Percentiles rank a stretch among this genome's conserved stretches.
These are phyloP conservation scores for Salvia splendens DNA, from an alignment of 257 asterid species.

Conservation along the genomic window DNA sequence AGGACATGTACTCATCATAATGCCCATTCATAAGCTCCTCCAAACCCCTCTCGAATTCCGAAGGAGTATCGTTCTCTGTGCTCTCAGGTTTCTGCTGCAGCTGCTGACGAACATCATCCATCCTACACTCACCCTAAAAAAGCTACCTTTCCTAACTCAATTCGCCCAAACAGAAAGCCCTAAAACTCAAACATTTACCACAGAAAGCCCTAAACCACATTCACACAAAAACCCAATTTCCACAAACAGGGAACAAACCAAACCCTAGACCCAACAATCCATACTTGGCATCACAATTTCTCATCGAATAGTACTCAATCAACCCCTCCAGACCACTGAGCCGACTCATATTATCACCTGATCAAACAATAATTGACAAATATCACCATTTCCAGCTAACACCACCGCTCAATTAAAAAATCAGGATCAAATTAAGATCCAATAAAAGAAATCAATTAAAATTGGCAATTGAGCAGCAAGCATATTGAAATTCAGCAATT, in stretches of 20 bases:
- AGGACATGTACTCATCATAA: constrained; percentile 89
- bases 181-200: constrained; percentile 25
- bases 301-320: constrained; percentile 34
- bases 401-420: constrained; percentile 16
- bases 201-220: constrained; percentile 28
- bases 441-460: constrained; percentile 22
- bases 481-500: constrained; percentile 31
- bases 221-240: constrained; percentile 48
- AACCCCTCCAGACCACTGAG: constrained; percentile 40
- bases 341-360: constrained; percentile 60
- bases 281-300: constrained; percentile 38
- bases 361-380: constrained; percentile 41
- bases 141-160: constrained; percentile 32
- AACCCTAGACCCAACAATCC: constrained; percentile 48
- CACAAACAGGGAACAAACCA: constrained; percentile 35
- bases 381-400: constrained; percentile 25
- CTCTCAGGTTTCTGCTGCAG: constrained; percentile 90
- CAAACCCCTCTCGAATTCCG: constrained; percentile 84
- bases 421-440: constrained; percentile 36
- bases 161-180: constrained; percentile 32
- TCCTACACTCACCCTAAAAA: constrained; percentile 37
- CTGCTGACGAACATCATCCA: constrained; percentile 79
- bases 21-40: constrained; percentile 87
- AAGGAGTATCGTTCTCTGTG: constrained; percentile 56
- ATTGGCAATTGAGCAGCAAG: constrained; percentile 25